Evolutionary conservation across 768 basidiomycete species (phyloP).

Genomic region (Lactarius quietus): DNA sequence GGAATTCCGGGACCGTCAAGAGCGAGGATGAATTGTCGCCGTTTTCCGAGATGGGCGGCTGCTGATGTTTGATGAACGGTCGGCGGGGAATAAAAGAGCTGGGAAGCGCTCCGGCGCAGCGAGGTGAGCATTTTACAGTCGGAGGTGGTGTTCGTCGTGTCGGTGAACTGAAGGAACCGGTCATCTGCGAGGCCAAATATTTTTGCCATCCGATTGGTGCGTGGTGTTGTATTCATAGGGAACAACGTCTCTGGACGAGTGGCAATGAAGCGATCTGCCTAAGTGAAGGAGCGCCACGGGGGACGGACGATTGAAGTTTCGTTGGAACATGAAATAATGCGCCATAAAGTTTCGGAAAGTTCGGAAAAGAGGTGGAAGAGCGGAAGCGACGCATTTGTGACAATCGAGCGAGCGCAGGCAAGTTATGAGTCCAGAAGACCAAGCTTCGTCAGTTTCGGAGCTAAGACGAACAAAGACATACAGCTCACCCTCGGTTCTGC

Average conservation of each 20-base stretch:
- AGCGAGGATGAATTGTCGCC: conserved; percentile 52
- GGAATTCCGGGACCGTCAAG: conserved; percentile 65
- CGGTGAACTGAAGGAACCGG: conserved; percentile 51
- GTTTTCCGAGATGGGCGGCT: conserved; percentile 51
- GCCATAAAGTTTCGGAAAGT: not conserved
- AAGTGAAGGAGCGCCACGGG: conserved; percentile 3
- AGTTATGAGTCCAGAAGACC: not conserved
- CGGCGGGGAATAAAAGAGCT: conserved; percentile 42
- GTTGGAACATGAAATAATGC: not conserved
- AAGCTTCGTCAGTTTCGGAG: not conserved
- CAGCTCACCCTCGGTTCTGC: conserved; percentile 24
- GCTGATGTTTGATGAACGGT: conserved; percentile 44
- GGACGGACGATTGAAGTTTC: conserved; percentile 3
- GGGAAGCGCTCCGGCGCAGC: conserved; percentile 50
- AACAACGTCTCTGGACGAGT: conserved; percentile 46
- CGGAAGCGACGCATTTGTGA: conserved; percentile 8
- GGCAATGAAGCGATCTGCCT: conserved; percentile 64
- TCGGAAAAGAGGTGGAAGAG: not conserved
- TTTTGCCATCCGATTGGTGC: conserved; percentile 63
- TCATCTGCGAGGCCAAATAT: conserved; percentile 58
- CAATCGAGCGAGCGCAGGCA: not conserved
- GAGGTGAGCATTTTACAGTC: conserved; percentile 44
- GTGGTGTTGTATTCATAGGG: conserved; percentile 60
- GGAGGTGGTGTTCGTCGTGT: conserved; percentile 34
- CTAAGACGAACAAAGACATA: not conserved